These are phyloP conservation scores for Fonsecaea erecta DNA, from an alignment of 2,329 filamentous ascomycete species.

Conservation along the genomic window DNA sequence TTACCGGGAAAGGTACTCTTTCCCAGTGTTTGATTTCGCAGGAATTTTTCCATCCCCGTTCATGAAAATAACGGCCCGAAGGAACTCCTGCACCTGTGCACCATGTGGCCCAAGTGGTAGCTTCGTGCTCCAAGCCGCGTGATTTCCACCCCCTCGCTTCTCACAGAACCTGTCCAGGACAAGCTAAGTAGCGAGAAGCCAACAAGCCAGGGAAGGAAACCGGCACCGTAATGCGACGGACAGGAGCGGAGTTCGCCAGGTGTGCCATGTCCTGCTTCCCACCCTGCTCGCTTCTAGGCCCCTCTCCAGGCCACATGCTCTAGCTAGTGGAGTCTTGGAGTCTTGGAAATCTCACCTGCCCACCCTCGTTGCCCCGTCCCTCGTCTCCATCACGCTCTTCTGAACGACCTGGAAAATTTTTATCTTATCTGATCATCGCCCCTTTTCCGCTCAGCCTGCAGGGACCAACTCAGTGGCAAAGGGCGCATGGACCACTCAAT, in stretches of 20 bases:
- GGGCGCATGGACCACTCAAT: not conserved
- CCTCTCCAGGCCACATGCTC: not conserved
- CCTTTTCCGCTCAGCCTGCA: slow-evolving; percentile 3
- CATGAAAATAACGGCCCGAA: too few relatives aligned
- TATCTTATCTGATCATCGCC: slow-evolving; percentile 2
- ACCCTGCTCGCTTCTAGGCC: not conserved
- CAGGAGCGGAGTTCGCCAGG: not conserved
- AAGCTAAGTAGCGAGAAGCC: not conserved
- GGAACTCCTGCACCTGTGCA: too few relatives aligned
- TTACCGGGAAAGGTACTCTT: not conserved
- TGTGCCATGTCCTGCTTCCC: not conserved
- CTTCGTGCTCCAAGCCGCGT: not conserved
- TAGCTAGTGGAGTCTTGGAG: not conserved
- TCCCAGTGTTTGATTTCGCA: too few relatives aligned
- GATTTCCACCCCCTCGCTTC: not conserved
- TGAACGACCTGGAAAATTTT: not conserved
- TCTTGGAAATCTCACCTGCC: not conserved
- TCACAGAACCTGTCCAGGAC: not conserved
- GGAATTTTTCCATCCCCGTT: too few relatives aligned
- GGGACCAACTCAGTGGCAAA: not conserved
- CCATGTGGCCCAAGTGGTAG: not conserved
- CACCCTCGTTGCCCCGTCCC: not conserved
- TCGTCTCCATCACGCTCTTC: not conserved
- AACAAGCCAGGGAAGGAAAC: not conserved
- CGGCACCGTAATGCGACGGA: not conserved